Percentiles rank a stretch among this genome's conserved stretches.
phyloP scores from a whole-genome alignment of 148 eudicot genomes.

The Euryodendron excelsum region DNA sequence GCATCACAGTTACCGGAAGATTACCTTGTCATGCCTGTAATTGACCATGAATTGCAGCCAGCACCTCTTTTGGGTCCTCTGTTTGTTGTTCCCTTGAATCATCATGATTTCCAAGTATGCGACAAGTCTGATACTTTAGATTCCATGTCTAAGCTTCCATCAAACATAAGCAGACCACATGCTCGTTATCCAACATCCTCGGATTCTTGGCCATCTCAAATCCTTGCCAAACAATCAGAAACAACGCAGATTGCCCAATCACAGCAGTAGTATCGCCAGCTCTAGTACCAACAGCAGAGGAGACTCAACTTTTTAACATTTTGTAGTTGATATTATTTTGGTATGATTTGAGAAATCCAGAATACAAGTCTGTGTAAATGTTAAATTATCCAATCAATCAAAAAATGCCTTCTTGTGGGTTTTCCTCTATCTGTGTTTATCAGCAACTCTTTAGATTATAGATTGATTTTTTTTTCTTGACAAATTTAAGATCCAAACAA shows the following conservation, averaged over 20 bases:
- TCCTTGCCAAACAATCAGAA: slow-evolving; percentile 43
- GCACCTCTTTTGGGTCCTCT: slow-evolving; percentile 52
- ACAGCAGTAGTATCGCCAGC: neutral
- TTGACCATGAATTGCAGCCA: slow-evolving; percentile 31
- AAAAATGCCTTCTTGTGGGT: too few relatives aligned
- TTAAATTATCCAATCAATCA: neutral
- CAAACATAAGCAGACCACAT: slow-evolving; percentile 59
- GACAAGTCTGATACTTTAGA: slow-evolving; percentile 21
- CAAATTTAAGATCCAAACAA: too few relatives aligned
- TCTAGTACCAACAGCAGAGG: neutral
- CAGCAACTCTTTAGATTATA: too few relatives aligned
- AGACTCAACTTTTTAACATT: neutral
- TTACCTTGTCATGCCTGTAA: slow-evolving; percentile 19
- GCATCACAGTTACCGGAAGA: slow-evolving; percentile 8
- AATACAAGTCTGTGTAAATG: neutral
- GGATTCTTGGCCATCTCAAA: slow-evolving; percentile 70
- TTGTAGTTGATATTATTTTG: neutral
- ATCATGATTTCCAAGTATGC: slow-evolving; percentile 34
- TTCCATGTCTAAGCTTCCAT: slow-evolving; percentile 22
- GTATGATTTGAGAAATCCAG: neutral
- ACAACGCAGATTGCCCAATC: slow-evolving; percentile 9
- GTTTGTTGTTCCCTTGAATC: slow-evolving; percentile 51
- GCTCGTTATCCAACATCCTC: slow-evolving; percentile 72
- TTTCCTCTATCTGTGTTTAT: too few relatives aligned
- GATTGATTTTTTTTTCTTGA: too few relatives aligned